Conservation (phyloP, 2,329 filamentous ascomycete genomes). For the Pseudogymnoascus sp. region DNA sequence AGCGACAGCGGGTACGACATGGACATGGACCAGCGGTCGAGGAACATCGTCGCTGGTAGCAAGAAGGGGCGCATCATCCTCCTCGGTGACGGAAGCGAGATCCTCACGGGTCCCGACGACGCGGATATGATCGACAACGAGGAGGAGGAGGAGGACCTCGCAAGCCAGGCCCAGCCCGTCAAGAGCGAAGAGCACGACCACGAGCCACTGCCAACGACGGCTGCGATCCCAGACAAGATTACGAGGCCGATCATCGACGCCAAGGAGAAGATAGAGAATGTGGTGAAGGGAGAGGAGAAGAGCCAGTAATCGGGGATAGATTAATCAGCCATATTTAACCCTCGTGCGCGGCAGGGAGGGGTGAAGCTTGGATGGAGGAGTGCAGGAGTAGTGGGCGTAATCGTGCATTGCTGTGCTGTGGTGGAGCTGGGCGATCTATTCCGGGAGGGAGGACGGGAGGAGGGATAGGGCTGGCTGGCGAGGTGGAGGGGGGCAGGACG, state of each 20-base stretch:
- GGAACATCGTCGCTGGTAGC: constrained; percentile 49
- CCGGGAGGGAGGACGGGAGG: not conserved
- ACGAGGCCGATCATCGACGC: not conserved
- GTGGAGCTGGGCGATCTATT: not conserved
- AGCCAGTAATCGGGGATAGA: not conserved
- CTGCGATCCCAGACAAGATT: not conserved
- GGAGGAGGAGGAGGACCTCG: constrained; percentile 76
- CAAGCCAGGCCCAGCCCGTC: constrained; percentile 60
- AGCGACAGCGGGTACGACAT: constrained; percentile 70
- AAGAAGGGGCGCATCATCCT: constrained; percentile 80
- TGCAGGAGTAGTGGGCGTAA: not conserved
- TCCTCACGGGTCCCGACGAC: constrained; percentile 80
- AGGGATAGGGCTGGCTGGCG: not conserved
- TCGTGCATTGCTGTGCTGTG: not conserved
- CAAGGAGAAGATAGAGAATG: not conserved
- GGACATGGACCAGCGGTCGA: constrained; percentile 50
- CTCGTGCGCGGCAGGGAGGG: not conserved
- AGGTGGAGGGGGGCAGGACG: not conserved
- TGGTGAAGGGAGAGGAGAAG: not conserved
- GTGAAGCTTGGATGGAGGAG: not conserved
- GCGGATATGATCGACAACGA: constrained; percentile 90
- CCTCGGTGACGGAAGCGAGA: constrained; percentile 89
- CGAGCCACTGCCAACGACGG: not conserved
- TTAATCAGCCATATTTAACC: not conserved
- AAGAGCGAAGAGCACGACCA: constrained; percentile 40